phyloP scores from a whole-genome alignment of 208 protist species.

The Porcisia deanei region DNA sequence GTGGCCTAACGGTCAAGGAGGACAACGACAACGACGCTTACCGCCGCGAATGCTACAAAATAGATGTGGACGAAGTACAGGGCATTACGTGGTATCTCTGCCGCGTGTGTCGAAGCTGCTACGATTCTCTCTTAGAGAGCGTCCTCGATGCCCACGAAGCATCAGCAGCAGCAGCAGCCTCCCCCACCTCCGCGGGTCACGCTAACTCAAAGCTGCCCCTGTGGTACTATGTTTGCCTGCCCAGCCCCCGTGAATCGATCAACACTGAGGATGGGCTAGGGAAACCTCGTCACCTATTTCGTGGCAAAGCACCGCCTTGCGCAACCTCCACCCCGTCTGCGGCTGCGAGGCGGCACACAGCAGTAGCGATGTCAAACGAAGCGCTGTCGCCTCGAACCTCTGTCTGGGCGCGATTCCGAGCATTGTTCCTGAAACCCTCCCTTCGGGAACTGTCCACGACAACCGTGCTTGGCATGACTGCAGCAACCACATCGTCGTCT shows the following conservation, averaged over 20 bases:
- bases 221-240: constrained; percentile 21
- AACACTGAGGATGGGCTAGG: not conserved
- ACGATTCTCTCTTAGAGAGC: constrained; percentile 13
- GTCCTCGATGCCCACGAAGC: constrained; percentile 27
- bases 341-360: not conserved
- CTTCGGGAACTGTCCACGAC: not conserved
- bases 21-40: constrained; percentile 10
- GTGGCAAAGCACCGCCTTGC: not conserved
- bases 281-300: not conserved
- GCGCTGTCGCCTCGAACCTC: not conserved
- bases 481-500: not conserved
- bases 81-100: constrained; percentile 28
- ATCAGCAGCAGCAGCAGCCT: not conserved
- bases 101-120: constrained; percentile 26
- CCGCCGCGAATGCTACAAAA: constrained; percentile 14
- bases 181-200: not conserved
- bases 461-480: not conserved
- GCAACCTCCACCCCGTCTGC: not conserved
- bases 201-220: not conserved
- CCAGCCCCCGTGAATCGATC: not conserved
- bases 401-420: constrained; percentile 10
- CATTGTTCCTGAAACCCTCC: not conserved
- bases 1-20: not conserved
- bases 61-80: constrained; percentile 12
- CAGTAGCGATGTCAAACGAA: not conserved